These are phyloP conservation scores for Rhizoclosmatium sp. DNA, from an alignment of 192 early-diverging fungal genomes.

Conservation along the genomic window DNA sequence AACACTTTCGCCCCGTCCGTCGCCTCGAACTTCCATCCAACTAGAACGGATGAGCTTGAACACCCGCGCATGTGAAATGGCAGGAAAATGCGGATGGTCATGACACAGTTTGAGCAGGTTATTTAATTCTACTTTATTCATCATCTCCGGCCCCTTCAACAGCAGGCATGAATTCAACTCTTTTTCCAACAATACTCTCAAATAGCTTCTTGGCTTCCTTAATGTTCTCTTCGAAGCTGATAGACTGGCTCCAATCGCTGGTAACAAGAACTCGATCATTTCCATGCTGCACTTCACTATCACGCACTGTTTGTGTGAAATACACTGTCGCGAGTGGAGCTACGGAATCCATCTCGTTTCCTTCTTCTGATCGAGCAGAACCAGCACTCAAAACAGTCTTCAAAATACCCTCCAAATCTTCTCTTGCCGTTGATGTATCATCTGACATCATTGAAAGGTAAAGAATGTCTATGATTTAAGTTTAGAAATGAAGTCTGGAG, in stretches of 20 bases:
- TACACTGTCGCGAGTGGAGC: neutral
- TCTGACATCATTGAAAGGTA: neutral
- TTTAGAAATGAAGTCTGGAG: neutral
- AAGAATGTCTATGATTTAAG: neutral
- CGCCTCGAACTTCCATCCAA: neutral
- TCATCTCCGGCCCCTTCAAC: neutral
- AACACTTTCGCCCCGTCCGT: neutral
- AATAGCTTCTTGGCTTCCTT: slow-evolving; percentile 5
- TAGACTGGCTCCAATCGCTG: neutral
- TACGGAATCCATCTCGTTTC: neutral
- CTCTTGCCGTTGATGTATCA: neutral
- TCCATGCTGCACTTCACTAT: neutral
- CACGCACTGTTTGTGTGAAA: neutral
- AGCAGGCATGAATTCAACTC: slow-evolving; percentile 9
- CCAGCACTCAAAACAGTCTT: neutral
- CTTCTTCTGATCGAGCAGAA: neutral
- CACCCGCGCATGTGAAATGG: too few relatives aligned
- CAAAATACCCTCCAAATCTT: neutral
- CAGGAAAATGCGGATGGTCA: too few relatives aligned
- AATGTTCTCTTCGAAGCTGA: slow-evolving; percentile 14
- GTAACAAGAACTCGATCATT: slow-evolving; percentile 4
- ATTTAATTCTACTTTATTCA: neutral
- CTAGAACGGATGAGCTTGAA: neutral
- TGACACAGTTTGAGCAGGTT: too few relatives aligned
- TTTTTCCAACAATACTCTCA: neutral